phyloP scores from a whole-genome alignment of 495 filamentous ascomycete genomes.

The Lophium mytilinum region DNA sequence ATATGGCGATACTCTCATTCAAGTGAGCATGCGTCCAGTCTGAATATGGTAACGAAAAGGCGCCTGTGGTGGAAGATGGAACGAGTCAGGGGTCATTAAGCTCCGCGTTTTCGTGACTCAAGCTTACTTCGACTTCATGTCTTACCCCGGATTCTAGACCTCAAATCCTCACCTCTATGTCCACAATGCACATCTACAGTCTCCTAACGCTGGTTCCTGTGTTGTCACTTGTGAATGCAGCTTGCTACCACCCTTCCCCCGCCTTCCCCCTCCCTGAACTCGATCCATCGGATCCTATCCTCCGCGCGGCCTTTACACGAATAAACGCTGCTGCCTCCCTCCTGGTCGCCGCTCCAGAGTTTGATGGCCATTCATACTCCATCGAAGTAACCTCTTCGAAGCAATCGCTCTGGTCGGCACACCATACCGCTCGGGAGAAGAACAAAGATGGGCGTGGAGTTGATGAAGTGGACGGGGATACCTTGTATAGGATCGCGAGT shows the following conservation, averaged over 20 bases:
- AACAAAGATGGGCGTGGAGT: constrained; percentile 27
- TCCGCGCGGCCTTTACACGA: constrained; percentile 9
- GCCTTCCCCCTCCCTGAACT: constrained; percentile 14
- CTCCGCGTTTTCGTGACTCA: too few species aligned
- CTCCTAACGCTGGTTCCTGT: too few species aligned
- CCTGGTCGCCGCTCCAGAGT: constrained; percentile 9
- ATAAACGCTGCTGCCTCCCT: constrained; percentile 1
- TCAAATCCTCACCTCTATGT: too few species aligned
- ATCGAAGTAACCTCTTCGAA: constrained; percentile 30
- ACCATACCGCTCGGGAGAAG: constrained; percentile 28
- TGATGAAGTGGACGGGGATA: constrained; percentile 25
- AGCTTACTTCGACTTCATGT: too few species aligned
- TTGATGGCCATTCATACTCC: constrained; percentile 26
- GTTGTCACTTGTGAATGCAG: background rate
- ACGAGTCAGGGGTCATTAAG: too few species aligned
- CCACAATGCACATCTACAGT: too few species aligned
- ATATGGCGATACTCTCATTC: too few species aligned
- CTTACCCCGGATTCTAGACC: too few species aligned
- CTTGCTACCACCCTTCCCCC: constrained; percentile 18
- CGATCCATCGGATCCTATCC: constrained; percentile 2
- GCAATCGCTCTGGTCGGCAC: constrained; percentile 26
- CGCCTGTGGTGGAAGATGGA: too few species aligned
- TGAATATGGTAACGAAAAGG: too few species aligned
- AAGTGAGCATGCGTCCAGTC: too few species aligned
- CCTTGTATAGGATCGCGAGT: constrained; percentile 32